Evolutionary conservation across 1,139 yeast species (phyloP), one percentile per base, ranked within the genome.

Genomic region (Scheffersomyces illinoinensis): DNA sequence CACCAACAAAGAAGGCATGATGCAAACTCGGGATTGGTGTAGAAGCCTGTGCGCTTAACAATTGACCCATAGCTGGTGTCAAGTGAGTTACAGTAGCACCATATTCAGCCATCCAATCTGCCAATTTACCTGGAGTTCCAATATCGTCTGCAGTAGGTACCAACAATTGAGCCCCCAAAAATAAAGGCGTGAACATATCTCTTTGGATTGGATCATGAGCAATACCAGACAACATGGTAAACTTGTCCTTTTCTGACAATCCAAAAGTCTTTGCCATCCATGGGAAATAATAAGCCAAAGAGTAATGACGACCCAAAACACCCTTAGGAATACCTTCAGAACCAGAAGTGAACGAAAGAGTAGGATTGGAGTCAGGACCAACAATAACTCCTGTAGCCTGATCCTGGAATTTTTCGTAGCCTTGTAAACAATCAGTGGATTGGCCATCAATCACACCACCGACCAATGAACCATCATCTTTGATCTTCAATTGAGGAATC

Each of bases 191-290:
- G 75, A 95, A 95, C 90, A 95, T 96, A 74, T 95, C 99, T 81
- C 99, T 89, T 79, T 95, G 99, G 62, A 95, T 95, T 18, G 99
- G 99, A 76, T 95, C 99, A 72, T 95, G 99, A 0, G 99, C 99
- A 73, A 95, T 95, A 71, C 99, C 99, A 33, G 97, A 91, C 61
- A 95, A 84, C 99, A 95, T 95, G 24, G 99, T 96, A 78, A 95
- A 95, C 71, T 83, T 89, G 76, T 96, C 99, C 52, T 88, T 84
- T 59, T 85, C 90, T 47, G 90, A 84, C 55, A 95, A 83, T 52
- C 88, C 86, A 70, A 96, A 95, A 57, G 88, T 85, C 71, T 91
- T 76, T 19, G 98, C 84, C 99, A 95, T 95, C 99, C 99, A 95
- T 50, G 97, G 97, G 84, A 95, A 95, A 75, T 95, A 95, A 78